Conservation (phyloP, 2,329 filamentous ascomycete genomes). For the Hypoxylon rubiginosum region DNA sequence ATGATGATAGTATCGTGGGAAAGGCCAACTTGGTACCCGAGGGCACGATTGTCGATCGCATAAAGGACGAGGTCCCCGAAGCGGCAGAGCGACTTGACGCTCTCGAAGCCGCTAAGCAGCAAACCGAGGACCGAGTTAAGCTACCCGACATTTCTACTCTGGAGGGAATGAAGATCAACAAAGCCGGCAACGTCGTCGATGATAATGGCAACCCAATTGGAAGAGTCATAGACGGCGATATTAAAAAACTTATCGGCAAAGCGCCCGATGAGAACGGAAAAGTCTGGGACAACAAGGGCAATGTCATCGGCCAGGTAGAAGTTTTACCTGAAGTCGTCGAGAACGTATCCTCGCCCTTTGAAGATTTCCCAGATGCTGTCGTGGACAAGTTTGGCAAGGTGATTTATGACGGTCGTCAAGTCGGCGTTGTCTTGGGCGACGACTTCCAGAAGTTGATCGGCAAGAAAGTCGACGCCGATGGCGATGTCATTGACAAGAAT, state of each 20-base stretch:
- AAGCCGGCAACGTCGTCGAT: conserved; percentile 61
- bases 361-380: conserved; percentile 54
- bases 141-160: conserved; percentile 52
- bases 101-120: conserved; percentile 44
- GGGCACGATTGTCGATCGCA: conserved; percentile 55
- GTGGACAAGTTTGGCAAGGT: conserved; percentile 56
- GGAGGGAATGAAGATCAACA: conserved; percentile 59
- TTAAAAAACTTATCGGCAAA: conserved; percentile 58
- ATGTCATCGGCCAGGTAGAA: conserved; percentile 56
- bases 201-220: conserved; percentile 60
- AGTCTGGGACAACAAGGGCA: conserved; percentile 53
- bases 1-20: conserved; percentile 74
- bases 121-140: conserved; percentile 32
- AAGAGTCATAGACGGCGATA: conserved; percentile 57
- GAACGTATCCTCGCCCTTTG: conserved; percentile 53
- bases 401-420: conserved; percentile 54
- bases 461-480: conserved; percentile 55
- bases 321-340: conserved; percentile 56
- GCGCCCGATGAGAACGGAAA: conserved; percentile 60
- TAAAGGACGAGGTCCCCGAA: conserved; percentile 51
- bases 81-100: conserved; percentile 51
- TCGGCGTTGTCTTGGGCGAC: conserved; percentile 57
- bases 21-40: conserved; percentile 67
- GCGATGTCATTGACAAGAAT: conserved; percentile 55
- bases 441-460: conserved; percentile 53